These are phyloP conservation scores for Xylaria polymorpha DNA, from an alignment of 2,329 filamentous ascomycete species.

Conservation along the genomic window DNA sequence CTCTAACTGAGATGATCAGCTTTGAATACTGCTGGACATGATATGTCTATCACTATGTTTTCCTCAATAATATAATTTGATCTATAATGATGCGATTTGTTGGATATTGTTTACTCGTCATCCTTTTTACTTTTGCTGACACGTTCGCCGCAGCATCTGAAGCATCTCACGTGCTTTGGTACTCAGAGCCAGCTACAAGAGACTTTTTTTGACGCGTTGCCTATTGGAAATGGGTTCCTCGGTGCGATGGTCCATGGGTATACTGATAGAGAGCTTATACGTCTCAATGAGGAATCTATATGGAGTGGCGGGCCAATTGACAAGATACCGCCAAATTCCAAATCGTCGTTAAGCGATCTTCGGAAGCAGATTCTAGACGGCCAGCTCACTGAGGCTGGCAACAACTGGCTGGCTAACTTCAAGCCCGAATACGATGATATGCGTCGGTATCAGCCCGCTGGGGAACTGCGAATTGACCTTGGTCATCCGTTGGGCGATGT, in stretches of 20 bases:
- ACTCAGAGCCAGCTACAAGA: slow-evolving; percentile 15
- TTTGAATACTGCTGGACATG: too few species aligned
- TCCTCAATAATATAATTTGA: not conserved
- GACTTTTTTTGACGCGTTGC: slow-evolving; percentile 24
- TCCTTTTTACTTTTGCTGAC: not conserved
- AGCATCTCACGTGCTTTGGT: slow-evolving; percentile 23
- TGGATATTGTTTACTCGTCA: not conserved
- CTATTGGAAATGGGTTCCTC: slow-evolving; percentile 22
- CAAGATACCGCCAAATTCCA: slow-evolving; percentile 11
- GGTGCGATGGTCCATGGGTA: slow-evolving; percentile 25
- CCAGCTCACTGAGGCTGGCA: slow-evolving; percentile 21
- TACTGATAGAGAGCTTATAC: slow-evolving; percentile 15
- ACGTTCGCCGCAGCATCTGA: not conserved
- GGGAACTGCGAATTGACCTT: slow-evolving; percentile 15
- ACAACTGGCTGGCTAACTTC: slow-evolving; percentile 24
- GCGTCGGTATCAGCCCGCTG: slow-evolving; percentile 23
- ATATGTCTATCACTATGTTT: not conserved
- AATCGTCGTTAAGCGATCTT: slow-evolving; percentile 10
- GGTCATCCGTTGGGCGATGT: not conserved
- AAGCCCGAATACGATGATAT: slow-evolving; percentile 20
- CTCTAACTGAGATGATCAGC: too few species aligned
- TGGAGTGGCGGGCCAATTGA: not conserved
- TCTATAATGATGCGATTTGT: not conserved
- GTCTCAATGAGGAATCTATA: slow-evolving; percentile 14
- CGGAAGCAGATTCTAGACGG: slow-evolving; percentile 21